Evolutionary conservation across 2,329 filamentous ascomycete genomes (phyloP), one percentile per base, ranked within the genome.

Genomic region (Rachicladosporium sp.): DNA sequence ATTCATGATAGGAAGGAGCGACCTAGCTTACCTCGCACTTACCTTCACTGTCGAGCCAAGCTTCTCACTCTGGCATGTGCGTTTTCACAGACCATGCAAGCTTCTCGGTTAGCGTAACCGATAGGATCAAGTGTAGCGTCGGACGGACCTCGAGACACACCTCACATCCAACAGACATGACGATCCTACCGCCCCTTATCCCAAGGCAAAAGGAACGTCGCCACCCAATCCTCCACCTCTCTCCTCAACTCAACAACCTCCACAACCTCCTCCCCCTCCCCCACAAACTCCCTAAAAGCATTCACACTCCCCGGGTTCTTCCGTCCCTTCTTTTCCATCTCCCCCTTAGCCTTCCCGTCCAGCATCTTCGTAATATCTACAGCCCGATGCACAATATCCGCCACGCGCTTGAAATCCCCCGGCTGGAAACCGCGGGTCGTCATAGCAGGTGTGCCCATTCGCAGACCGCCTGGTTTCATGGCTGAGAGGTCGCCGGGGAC

Each of bases 401-500:
- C 86, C 10, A 93, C 84, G 10, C 83, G 76, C 40, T 76, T 76
- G 64, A 96, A 98, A 64, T 98, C 91, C 41, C 81, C 78, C 54
- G 88, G 80, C 50, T 73, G 75, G 61, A 98, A 89, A n/a, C 89
- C 91, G 45, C 91, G 78, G 11, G 86, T 94, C 13, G 91, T 96
- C 91, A 98, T 98, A 51, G 91, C 91, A 0, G 91, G 91, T 0
- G 89, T 91, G 41, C 91, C 91, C 66, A 98, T 88, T 50, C 91
- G 81, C 48, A 98, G 73, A 47, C 91, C 91, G 50, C 89, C 89
- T 10, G 91, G 91, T 48, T 89, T 85, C 57, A 98, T 75, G 1
- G 91, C 91, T 1, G 87, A 94, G 59, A 81, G 85, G 66, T 98
- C 91, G 33, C 89, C 91, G 1, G 91, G 91, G 0, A 95, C 89